phyloP scores from a whole-genome alignment of 495 filamentous ascomycete species.

The Penicillium silybi region DNA sequence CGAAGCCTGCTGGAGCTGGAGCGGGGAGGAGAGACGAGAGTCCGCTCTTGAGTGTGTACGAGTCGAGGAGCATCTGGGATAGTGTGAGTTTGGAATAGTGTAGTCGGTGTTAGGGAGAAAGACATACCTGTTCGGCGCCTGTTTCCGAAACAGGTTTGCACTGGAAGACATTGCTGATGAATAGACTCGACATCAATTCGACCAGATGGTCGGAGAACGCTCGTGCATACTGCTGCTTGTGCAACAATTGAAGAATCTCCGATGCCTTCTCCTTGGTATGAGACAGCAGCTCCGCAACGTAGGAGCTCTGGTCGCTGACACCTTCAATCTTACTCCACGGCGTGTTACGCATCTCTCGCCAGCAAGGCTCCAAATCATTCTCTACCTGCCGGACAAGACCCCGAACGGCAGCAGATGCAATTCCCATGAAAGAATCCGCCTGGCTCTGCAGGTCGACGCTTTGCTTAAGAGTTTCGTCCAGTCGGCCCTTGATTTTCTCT shows the following conservation, averaged over 20 bases:
- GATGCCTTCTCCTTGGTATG: conserved; percentile 63
- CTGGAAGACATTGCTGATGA: conserved; percentile 78
- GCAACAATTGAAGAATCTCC: conserved; percentile 73
- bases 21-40: conserved; percentile 49
- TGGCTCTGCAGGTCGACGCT: conserved; percentile 87
- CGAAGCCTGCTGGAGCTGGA: conserved; percentile 59
- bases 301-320: conserved; percentile 93
- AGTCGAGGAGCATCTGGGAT: conserved; percentile 84
- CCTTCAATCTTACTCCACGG: conserved; percentile 93
- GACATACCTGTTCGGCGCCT: conserved; percentile 81
- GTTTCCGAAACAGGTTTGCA: conserved; percentile 88
- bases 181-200: conserved; percentile 74
- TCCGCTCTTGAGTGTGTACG: conserved; percentile 83
- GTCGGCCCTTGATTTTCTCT: conserved; percentile 85
- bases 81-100: conserved; percentile 1
- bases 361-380: conserved; percentile 73
- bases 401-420: conserved; percentile 82
- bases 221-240: conserved; percentile 89
- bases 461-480: conserved; percentile 71
- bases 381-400: conserved; percentile 82
- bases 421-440: conserved; percentile 91
- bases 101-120: too few relatives aligned
- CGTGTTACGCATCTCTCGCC: conserved; percentile 96
- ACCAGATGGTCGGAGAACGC: conserved; percentile 94
- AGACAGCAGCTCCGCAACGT: conserved; percentile 74